Base-by-base conservation (phyloP, 1,139 yeast genomes). In the Pichia sp. region DNA sequence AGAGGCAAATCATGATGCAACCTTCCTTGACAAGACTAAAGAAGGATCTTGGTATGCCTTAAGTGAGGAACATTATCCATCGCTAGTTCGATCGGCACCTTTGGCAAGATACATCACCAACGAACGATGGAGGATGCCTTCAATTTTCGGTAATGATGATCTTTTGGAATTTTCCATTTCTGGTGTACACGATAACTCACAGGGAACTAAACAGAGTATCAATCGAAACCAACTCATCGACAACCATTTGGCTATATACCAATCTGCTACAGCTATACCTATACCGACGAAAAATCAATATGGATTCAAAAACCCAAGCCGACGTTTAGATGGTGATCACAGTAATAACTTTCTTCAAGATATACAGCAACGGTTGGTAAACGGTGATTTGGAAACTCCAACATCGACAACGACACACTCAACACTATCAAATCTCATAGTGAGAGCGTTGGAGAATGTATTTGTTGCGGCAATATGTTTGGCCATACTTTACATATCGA, bases 11-110 rank as follows among this genome's bases (percentile, higher is more conserved):
- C 32, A 5, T 15, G 51, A 54, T 46, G 72, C 66, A 9, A 70
- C 87, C 2, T 86, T 75, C 53, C 64, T 87, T 17, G 85, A 81
- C 44, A 66, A 69, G 44, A 80, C 91, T 0, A 63, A 69, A 11
- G 68, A 68, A 37, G 76, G 77, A 5, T 80, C 84, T 34, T 87
- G 96, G 96, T 85, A 73, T 62, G 96, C 96, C 10, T 69, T 88
- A 72, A 82, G 94, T 22, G 83, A 78, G 46, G 56, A 59, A 20
- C 70, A 77, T 48, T 88, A 79, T 52, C 96, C 96, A 0, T 77
- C 93, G 0, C 58, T 87, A 35, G 87, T 88, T 16, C 76, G 77
- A 42, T 74, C 85, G 19, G 93, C 96, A 0, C 91, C 94, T 0
- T 52, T 72, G 3, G 75, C 87, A 0, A 67, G 69, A 40, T 79